Conservation (phyloP, 441 rosid species). For the Populus hybrid region DNA sequence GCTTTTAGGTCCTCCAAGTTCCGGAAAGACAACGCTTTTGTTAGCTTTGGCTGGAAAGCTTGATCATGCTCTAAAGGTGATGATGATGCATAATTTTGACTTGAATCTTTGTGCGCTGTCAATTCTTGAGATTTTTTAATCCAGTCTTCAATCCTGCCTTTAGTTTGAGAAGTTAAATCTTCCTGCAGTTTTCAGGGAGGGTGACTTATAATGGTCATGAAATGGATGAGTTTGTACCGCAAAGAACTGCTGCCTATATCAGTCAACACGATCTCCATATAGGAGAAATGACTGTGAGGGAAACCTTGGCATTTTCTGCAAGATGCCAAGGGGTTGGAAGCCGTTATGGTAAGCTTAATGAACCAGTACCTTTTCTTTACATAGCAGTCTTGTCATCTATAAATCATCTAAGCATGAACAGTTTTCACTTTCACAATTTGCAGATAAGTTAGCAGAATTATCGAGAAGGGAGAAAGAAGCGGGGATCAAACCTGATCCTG, state of each 20-base stretch:
- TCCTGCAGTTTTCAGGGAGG: constrained; percentile 22
- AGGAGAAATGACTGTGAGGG: constrained; percentile 34
- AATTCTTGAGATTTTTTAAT: background rate
- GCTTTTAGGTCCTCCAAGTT: constrained; percentile 42
- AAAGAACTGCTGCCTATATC: constrained; percentile 29
- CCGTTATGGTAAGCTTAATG: constrained; percentile 16
- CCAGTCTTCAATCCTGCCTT: background rate
- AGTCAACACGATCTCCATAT: constrained; percentile 32
- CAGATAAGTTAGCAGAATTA: constrained; percentile 30
- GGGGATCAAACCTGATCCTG: constrained; percentile 32
- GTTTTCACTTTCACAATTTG: background rate
- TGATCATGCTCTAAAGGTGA: constrained; percentile 23
- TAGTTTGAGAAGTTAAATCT: constrained; percentile 5
- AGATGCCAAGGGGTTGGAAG: constrained; percentile 31
- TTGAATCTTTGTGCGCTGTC: background rate
- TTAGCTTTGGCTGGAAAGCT: constrained; percentile 32
- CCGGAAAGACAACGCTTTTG: constrained; percentile 28
- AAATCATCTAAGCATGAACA: background rate
- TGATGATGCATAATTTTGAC: background rate
- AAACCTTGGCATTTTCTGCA: constrained; percentile 34
- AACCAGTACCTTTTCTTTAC: background rate
- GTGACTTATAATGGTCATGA: constrained; percentile 28
- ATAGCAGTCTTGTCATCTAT: background rate
- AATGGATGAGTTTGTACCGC: constrained; percentile 29
- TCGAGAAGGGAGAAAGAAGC: constrained; percentile 29